Conservation (phyloP, 257 asterid genomes). For the Euphrasia confusa region DNA sequence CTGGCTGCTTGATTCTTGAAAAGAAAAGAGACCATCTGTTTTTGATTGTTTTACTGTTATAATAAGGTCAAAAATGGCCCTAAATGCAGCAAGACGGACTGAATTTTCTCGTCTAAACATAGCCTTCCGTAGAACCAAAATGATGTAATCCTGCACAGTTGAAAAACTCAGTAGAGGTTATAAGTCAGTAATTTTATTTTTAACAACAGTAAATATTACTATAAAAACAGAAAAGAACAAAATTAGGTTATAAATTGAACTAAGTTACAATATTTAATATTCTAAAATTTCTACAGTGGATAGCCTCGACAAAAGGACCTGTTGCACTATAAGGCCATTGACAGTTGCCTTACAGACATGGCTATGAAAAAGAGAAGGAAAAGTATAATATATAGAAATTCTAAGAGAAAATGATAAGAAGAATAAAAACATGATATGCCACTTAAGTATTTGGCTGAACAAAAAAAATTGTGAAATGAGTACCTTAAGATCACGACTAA, state of each 20-base stretch:
- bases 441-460: constrained; percentile 18
- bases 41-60: constrained; percentile 57
- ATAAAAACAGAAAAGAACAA: background rate
- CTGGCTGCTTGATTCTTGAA: constrained; percentile 89
- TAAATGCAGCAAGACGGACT: constrained; percentile 67
- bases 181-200: constrained; percentile 8
- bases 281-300: constrained; percentile 5
- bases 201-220: constrained; percentile 6
- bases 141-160: constrained; percentile 55
- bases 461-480: constrained; percentile 18
- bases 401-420: background rate
- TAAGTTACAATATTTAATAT: constrained; percentile 1
- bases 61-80: constrained; percentile 62
- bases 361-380: no score
- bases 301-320: background rate
- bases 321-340: background rate
- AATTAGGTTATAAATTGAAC: background rate
- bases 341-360: background rate
- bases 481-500: constrained; percentile 71
- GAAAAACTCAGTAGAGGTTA: constrained; percentile 18
- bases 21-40: constrained; percentile 50
- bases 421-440: background rate
- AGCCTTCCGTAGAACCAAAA: constrained; percentile 77
- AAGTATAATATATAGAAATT: no score
- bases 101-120: constrained; percentile 81